These are phyloP conservation scores for Penicillium herquei DNA, from an alignment of 495 filamentous ascomycete species.

Conservation along the genomic window DNA sequence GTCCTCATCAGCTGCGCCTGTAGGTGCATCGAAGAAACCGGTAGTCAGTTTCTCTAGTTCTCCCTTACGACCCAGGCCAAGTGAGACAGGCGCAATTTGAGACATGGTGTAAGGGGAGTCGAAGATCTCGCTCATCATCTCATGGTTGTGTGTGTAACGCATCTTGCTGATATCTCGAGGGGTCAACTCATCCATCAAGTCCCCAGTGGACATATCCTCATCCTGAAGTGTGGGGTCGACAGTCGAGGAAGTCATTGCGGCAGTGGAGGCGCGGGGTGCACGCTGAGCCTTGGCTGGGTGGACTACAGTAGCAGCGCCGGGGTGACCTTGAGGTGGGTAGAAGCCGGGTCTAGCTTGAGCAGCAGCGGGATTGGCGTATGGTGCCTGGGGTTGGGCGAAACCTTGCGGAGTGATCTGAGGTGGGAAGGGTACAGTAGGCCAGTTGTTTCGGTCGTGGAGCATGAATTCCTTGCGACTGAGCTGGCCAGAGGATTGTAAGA, in stretches of 20 bases:
- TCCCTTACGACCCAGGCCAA: constrained; percentile 83
- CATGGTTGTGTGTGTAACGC: constrained; percentile 90
- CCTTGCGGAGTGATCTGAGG: constrained; percentile 41
- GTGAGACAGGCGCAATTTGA: constrained; percentile 82
- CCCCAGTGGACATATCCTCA: constrained; percentile 80
- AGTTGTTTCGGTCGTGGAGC: constrained; percentile 81
- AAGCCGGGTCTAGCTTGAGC: constrained; percentile 37
- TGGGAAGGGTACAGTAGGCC: constrained; percentile 81
- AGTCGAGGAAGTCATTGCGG: constrained; percentile 33
- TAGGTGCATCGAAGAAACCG: constrained; percentile 69
- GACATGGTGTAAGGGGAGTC: constrained; percentile 78
- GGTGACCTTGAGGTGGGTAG: constrained; percentile 35
- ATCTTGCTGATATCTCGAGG: constrained; percentile 82
- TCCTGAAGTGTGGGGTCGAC: constrained; percentile 70
- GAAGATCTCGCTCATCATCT: constrained; percentile 99
- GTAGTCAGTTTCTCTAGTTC: constrained; percentile 78
- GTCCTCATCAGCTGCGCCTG: constrained; percentile 32
- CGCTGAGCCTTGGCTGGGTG: constrained; percentile 22
- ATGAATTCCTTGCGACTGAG: constrained; percentile 91
- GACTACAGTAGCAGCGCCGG: constrained; percentile 25
- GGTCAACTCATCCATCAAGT: constrained; percentile 82
- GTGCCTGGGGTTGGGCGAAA: constrained; percentile 30
- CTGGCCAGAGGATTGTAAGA: constrained; percentile 74
- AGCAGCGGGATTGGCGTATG: constrained; percentile 27
- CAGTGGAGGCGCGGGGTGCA: constrained; percentile 36